These are phyloP conservation scores for Omphalotus olearius DNA, from an alignment of 1,284 basidiomycete species.

Conservation along the genomic window DNA sequence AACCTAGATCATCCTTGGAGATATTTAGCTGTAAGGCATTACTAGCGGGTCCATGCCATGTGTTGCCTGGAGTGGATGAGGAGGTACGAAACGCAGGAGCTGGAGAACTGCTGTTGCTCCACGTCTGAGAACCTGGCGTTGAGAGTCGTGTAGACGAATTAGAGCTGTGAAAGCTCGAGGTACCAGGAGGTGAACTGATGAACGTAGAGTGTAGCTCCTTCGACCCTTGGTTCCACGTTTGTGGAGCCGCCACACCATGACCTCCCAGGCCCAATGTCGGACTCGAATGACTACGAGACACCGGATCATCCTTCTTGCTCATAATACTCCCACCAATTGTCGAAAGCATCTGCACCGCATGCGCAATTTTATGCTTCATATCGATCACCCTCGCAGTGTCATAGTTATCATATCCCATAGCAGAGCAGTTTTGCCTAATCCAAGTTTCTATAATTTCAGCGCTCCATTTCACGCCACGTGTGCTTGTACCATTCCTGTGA, in stretches of 20 bases:
- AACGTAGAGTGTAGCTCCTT: too few species aligned
- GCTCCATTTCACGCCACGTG: conserved; percentile 51
- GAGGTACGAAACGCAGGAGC: too few species aligned
- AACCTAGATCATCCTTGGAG: too few species aligned
- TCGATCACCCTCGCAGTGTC: conserved; percentile 36
- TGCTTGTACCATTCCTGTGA: conserved; percentile 43
- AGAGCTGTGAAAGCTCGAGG: too few species aligned
- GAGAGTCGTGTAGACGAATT: too few species aligned
- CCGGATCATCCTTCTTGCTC: neutral
- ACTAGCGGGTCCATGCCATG: too few species aligned
- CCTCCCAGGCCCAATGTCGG: neutral
- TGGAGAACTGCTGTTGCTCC: too few species aligned
- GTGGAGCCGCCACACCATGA: neutral
- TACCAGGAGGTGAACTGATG: neutral
- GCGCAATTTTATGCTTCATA: conserved; percentile 43
- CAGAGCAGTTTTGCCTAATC: conserved; percentile 47
- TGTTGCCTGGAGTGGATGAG: too few species aligned
- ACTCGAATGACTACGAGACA: neutral
- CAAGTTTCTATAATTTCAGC: conserved; percentile 46
- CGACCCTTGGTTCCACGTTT: neutral
- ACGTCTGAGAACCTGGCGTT: too few species aligned
- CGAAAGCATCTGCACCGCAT: conserved; percentile 36
- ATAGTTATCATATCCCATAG: conserved; percentile 52
- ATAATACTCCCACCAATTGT: conserved; percentile 8
- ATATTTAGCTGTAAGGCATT: too few species aligned